A percentile compares a stretch with the other conserved stretches of the same genome.
These are phyloP conservation scores for Trichopus zeylanicus DNA, from an alignment of 116 monocot species.

Conservation along the genomic window DNA sequence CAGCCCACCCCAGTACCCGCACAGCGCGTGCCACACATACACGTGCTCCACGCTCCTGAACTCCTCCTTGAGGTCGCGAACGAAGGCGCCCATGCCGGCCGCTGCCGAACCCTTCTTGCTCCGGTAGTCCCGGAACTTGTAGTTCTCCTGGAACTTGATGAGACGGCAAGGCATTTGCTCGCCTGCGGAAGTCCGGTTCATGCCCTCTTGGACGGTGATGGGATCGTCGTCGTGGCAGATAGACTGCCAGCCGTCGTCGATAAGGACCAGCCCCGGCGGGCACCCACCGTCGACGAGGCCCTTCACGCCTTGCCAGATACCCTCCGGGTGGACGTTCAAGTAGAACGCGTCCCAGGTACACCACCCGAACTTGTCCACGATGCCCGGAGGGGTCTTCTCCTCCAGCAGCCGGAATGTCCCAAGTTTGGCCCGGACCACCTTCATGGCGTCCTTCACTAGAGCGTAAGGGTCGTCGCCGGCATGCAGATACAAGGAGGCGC, in stretches of 20 bases:
- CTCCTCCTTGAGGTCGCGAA: constrained; percentile 39
- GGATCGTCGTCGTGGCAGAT: constrained; percentile 70
- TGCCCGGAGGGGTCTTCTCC: constrained; percentile 48
- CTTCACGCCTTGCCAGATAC: constrained; percentile 56
- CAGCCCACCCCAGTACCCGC: constrained; percentile 91
- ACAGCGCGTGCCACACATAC: constrained; percentile 91
- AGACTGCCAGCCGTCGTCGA: constrained; percentile 93
- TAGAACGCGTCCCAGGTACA: constrained; percentile 92
- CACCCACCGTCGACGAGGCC: constrained; percentile 65
- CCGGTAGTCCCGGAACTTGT: constrained; percentile 55
- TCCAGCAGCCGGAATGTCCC: constrained; percentile 41
- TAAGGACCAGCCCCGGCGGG: constrained; percentile 66
- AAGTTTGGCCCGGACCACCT: constrained; percentile 28
- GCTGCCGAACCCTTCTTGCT: constrained; percentile 7
- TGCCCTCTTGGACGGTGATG: constrained; percentile 25
- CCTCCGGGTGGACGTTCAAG: constrained; percentile 56
- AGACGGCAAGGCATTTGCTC: constrained; percentile 97
- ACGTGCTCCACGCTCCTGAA: constrained; percentile 51
- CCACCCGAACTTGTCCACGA: constrained; percentile 82
- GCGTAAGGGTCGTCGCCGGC: constrained; percentile 55
- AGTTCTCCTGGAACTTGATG: constrained; percentile 62
- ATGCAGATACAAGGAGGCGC: constrained; percentile 36
- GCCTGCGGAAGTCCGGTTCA: constrained; percentile 74
- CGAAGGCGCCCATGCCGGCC: constrained; percentile 45
- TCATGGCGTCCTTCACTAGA: constrained; percentile 43